phyloP scores from a whole-genome alignment of 2,329 filamentous ascomycete species.

The Ophidiomyces ophidiicola region DNA sequence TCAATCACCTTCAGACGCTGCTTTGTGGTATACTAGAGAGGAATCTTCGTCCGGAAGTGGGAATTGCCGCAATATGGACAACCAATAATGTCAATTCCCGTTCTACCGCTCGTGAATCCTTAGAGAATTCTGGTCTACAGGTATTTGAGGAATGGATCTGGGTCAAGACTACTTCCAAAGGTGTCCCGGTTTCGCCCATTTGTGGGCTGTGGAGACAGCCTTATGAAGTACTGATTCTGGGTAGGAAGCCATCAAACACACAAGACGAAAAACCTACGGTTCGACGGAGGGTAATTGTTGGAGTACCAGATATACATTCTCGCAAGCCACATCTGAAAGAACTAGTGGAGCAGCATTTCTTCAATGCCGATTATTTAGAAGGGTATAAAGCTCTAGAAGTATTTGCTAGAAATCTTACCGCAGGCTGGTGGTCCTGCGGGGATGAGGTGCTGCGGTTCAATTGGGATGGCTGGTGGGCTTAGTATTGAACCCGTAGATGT shows the following conservation, averaged over 20 bases:
- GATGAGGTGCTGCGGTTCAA: slow-evolving; percentile 53
- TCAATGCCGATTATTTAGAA: slow-evolving; percentile 14
- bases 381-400: slow-evolving; percentile 45
- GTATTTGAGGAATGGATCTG: slow-evolving; percentile 52
- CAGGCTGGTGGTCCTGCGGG: slow-evolving; percentile 51
- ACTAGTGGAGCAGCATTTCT: slow-evolving; percentile 41
- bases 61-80: slow-evolving; percentile 47
- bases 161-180: slow-evolving; percentile 46
- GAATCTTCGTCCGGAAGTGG: slow-evolving; percentile 15
- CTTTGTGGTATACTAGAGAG: slow-evolving; percentile 33
- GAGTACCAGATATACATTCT: slow-evolving; percentile 52
- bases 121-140: slow-evolving; percentile 37
- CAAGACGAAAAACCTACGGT: slow-evolving; percentile 17
- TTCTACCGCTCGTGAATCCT: slow-evolving; percentile 32
- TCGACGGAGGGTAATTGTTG: slow-evolving; percentile 42
- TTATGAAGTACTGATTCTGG: slow-evolving; percentile 47
- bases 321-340: slow-evolving; percentile 51
- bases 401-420: slow-evolving; percentile 48
- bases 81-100: slow-evolving; percentile 46
- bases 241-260: slow-evolving; percentile 7
- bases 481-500: too few relatives aligned
- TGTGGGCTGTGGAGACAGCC: slow-evolving; percentile 48
- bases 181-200: slow-evolving; percentile 41
- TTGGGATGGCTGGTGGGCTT: slow-evolving; percentile 41
- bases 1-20: slow-evolving; percentile 21